phyloP scores from a whole-genome alignment of 2,329 filamentous ascomycete species.

The Scytalidium lignicola region DNA sequence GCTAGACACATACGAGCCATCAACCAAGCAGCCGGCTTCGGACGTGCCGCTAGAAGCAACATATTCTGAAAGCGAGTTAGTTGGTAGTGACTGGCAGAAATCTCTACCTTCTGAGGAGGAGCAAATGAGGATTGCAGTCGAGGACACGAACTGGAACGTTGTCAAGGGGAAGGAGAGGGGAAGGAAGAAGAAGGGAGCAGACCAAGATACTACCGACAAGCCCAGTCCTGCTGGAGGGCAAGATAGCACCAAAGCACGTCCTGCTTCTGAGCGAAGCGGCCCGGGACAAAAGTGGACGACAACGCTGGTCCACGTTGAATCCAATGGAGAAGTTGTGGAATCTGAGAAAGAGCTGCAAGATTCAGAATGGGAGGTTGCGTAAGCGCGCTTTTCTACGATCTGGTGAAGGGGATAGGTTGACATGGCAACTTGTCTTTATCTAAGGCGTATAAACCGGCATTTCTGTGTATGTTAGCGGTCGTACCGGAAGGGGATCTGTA shows the following conservation, averaged over 20 bases:
- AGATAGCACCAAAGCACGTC: conserved; percentile 10
- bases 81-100: conserved; percentile 14
- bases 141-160: conserved; percentile 54
- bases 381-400: background rate
- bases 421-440: background rate
- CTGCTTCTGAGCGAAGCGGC: conserved; percentile 13
- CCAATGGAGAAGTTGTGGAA: conserved; percentile 14
- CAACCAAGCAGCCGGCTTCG: conserved; percentile 24
- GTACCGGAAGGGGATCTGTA: too few relatives aligned
- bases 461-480: background rate
- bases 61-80: conserved; percentile 16
- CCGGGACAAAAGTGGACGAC: conserved; percentile 20
- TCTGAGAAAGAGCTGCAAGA: conserved; percentile 18
- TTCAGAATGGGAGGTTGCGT: conserved; percentile 28
- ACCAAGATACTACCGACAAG: background rate
- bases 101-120: conserved; percentile 54
- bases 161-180: conserved; percentile 41
- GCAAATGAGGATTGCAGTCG: conserved; percentile 51
- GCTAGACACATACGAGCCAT: conserved; percentile 52
- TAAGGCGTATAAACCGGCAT: background rate
- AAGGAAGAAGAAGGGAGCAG: conserved; percentile 28
- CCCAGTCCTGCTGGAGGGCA: conserved; percentile 14
- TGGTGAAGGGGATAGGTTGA: background rate
- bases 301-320: conserved; percentile 12
- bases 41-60: conserved; percentile 9